Percentiles rank a stretch among this genome's conserved stretches.
Conservation (phyloP, 2,329 filamentous ascomycete species). For the Cytospora paraplurivora region DNA sequence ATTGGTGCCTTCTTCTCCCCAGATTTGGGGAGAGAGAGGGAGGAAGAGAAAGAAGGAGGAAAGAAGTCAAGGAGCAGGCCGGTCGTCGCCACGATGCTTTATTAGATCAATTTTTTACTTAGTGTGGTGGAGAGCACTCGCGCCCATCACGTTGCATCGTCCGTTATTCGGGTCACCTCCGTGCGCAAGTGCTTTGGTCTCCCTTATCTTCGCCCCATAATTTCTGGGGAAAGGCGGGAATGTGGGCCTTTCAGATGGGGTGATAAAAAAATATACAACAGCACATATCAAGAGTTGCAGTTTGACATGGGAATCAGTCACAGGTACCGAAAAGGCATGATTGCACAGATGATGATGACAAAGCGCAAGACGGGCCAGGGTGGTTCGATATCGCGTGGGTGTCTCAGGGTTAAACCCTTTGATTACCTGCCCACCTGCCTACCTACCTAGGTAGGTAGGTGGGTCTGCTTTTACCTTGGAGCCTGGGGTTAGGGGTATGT, state of each 20-base stretch:
- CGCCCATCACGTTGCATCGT: background rate
- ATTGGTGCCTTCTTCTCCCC: slow-evolving; percentile 10
- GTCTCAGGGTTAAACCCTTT: too few relatives aligned
- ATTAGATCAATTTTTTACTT: slow-evolving; percentile 12
- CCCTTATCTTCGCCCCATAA: background rate
- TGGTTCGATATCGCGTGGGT: too few relatives aligned
- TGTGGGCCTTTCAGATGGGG: background rate
- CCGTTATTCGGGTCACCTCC: background rate
- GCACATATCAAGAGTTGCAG: background rate
- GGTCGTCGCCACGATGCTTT: slow-evolving; percentile 5
- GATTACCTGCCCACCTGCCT: too few relatives aligned
- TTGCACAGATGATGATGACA: too few relatives aligned
- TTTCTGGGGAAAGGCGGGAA: background rate
- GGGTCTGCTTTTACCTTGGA: too few relatives aligned
- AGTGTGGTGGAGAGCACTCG: slow-evolving; percentile 10
- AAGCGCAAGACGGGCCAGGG: too few relatives aligned
- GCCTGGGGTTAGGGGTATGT: too few relatives aligned
- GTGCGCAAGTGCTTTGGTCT: background rate
- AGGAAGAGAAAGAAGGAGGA: slow-evolving; percentile 2
- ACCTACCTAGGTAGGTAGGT: too few relatives aligned
- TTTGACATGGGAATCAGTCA: background rate
- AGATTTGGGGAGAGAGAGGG: slow-evolving; percentile 5
- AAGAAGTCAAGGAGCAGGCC: background rate
- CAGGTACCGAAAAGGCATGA: too few relatives aligned
- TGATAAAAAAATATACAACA: background rate